phyloP scores from a whole-genome alignment of 129 eudicot genomes.

The Centaurea solstitialis region DNA sequence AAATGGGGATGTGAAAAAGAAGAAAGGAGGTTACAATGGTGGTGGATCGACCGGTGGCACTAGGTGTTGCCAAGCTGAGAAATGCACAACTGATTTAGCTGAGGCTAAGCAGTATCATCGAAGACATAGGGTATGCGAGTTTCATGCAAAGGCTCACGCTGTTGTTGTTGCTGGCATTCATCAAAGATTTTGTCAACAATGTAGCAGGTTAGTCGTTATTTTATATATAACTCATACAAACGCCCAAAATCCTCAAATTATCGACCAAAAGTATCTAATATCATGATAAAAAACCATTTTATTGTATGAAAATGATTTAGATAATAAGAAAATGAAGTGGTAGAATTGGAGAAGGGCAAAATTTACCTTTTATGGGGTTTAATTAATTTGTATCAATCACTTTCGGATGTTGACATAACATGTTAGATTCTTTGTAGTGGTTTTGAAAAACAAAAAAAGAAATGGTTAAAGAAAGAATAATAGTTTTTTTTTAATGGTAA shows the following conservation, averaged over 20 bases:
- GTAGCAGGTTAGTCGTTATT: constrained; percentile 48
- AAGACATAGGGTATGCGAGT: constrained; percentile 67
- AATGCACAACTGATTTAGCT: constrained; percentile 46
- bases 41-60: constrained; percentile 20
- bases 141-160: constrained; percentile 58
- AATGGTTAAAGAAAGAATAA: not conserved
- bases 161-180: constrained; percentile 52
- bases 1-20: constrained; percentile 18
- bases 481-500: too few species aligned
- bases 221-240: not conserved
- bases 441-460: not conserved
- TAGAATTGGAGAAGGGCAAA: not conserved
- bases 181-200: constrained; percentile 72
- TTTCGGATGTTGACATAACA: constrained; percentile 8
- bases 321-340: not conserved
- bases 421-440: constrained; percentile 5
- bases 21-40: constrained; percentile 29
- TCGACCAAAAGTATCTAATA: not conserved
- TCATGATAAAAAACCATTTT: not conserved
- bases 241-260: not conserved
- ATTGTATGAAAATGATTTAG: not conserved
- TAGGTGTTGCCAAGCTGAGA: constrained; percentile 58
- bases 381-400: not conserved
- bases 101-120: constrained; percentile 63
- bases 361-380: not conserved